Conservation (phyloP, 2,329 filamentous ascomycete species). For the Cytospora mali region DNA sequence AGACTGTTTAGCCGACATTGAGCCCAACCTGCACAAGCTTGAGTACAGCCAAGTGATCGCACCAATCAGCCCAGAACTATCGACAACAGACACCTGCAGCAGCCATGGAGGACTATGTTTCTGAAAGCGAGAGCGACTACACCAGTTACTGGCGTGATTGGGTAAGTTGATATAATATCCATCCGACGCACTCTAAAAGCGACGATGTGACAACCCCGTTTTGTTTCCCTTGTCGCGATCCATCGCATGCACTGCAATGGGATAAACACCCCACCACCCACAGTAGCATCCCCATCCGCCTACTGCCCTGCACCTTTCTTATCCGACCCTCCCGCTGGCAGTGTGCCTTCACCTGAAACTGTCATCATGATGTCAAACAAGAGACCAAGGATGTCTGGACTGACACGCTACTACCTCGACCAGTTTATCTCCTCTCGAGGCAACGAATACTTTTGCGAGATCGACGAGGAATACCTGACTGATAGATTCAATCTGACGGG, state of each 20-base stretch:
- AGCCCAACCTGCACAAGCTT: conserved; percentile 8
- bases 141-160: conserved; percentile 99
- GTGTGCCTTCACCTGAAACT: neutral
- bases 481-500: conserved; percentile 98
- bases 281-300: neutral
- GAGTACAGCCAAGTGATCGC: conserved; percentile 7
- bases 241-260: conserved; percentile 8
- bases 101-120: conserved; percentile 94
- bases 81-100: conserved; percentile 1
- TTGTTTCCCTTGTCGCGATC: conserved; percentile 10
- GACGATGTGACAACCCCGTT: neutral
- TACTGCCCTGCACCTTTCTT: neutral
- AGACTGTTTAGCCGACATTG: conserved; percentile 9
- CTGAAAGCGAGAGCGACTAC: conserved; percentile 97
- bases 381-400: conserved; percentile 12
- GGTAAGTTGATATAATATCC: conserved; percentile 67
- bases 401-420: conserved; percentile 16
- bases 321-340: neutral
- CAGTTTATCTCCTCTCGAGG: conserved; percentile 97
- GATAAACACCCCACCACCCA: conserved; percentile 9
- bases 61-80: neutral
- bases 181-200: neutral
- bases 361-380: conserved; percentile 5
- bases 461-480: conserved; percentile 97
- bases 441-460: conserved; percentile 99